Evolutionary conservation across 306 rosid species (phyloP).

Genomic region (Alnus rubra): DNA sequence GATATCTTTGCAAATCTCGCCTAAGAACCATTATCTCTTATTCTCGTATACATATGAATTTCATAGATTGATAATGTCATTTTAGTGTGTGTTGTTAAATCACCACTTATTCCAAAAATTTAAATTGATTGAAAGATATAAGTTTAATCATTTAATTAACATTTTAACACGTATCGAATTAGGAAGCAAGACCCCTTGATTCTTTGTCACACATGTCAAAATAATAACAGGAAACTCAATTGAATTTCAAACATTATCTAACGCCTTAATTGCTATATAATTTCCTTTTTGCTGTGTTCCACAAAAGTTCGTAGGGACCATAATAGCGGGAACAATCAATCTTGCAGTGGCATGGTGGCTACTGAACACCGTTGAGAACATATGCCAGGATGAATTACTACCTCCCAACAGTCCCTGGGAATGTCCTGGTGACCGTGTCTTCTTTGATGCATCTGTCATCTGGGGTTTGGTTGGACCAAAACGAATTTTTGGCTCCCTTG

Average conservation of each 20-base stretch:
- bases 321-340: slow-evolving; percentile 77
- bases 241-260: neutral
- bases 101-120: no score
- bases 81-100: neutral
- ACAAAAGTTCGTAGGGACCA: slow-evolving; percentile 67
- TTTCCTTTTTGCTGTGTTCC: neutral
- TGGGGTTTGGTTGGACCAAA: slow-evolving; percentile 87
- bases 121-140: no score
- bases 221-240: neutral
- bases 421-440: slow-evolving; percentile 69
- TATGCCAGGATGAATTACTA: slow-evolving; percentile 58
- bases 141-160: no score
- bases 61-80: neutral
- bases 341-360: slow-evolving; percentile 82
- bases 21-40: no score
- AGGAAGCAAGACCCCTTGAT: neutral
- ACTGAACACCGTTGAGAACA: slow-evolving; percentile 48
- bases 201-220: neutral
- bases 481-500: slow-evolving; percentile 62
- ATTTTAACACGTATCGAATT: neutral
- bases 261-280: neutral
- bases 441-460: slow-evolving; percentile 81
- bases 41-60: no score
- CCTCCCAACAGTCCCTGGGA: slow-evolving; percentile 73
- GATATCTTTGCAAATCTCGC: no score